phyloP scores from a whole-genome alignment of 768 basidiomycete species.

The Auriscalpium vulgare region DNA sequence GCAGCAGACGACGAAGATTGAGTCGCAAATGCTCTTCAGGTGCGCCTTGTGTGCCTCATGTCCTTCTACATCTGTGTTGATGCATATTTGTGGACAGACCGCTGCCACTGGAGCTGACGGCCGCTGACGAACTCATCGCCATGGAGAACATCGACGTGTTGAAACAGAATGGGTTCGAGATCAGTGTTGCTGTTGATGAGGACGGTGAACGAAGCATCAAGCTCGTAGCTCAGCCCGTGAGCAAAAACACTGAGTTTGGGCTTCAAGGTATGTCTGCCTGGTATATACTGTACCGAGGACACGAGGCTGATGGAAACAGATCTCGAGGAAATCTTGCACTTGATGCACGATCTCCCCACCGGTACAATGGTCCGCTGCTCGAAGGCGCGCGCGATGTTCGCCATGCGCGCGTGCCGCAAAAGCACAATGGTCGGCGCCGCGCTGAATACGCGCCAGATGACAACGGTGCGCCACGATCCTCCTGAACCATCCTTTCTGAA shows the following conservation, averaged over 20 bases:
- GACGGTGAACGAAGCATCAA: constrained; percentile 40
- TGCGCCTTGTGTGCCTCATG: constrained; percentile 26
- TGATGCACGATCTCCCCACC: constrained; percentile 68
- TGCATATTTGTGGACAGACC: constrained; percentile 41
- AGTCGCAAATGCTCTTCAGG: constrained; percentile 80
- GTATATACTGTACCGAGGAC: no score
- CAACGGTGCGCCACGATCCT: constrained; percentile 30
- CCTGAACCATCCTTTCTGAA: background rate
- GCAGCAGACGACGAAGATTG: constrained; percentile 83
- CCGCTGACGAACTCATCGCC: constrained; percentile 83
- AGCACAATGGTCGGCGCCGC: constrained; percentile 95
- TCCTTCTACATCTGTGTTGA: background rate
- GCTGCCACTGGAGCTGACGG: constrained; percentile 70
- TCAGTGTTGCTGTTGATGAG: constrained; percentile 42
- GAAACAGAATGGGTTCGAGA: constrained; percentile 83
- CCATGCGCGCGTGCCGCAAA: constrained; percentile 90
- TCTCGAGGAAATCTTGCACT: constrained; percentile 84
- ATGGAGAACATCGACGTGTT: constrained; percentile 82
- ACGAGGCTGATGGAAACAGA: constrained; percentile 37
- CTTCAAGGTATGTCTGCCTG: constrained; percentile 54
- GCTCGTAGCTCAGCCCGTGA: constrained; percentile 79
- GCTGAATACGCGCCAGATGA: constrained; percentile 74
- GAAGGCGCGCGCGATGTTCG: constrained; percentile 94
- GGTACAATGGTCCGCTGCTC: constrained; percentile 87
- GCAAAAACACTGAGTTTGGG: constrained; percentile 86